Evolutionary conservation across 129 eudicot genomes (phyloP), one percentile per base, ranked within the genome.

Genomic region (Tanacetum coccineum): DNA sequence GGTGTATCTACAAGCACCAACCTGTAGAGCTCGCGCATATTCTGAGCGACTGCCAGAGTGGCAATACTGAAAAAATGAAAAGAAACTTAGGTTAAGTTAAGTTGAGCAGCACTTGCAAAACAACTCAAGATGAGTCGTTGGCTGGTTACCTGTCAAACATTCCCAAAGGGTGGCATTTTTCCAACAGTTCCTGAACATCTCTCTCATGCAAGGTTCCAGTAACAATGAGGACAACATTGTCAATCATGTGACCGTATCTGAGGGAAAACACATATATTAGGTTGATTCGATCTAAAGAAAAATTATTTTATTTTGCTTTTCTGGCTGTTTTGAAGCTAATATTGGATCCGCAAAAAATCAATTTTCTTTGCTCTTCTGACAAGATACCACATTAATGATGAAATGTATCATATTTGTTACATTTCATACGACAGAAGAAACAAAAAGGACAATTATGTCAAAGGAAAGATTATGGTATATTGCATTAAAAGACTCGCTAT

Each of bases 211-310:
- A 66, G 18, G 96, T 91, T 75, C 96, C 97, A 25, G 97, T 91
- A 36, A 91, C 97, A 59, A 91, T 91, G 10, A 91, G 91, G 63
- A 91, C 97, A 79, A 87, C 96, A 81, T 87, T 91, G 72, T 91
- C 97, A 64, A 91, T 91, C 97, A 91, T 91, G 87, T 91, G 97
- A 59, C 97, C 97, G 68, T 91, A 91, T 62, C 97, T 87, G 81
- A 51, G 28, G 26, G 32, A 46, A 4, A 59, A 51, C 47, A 44
- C 19, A 65, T 25, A 52, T 9, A 20, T 62, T 30, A 75, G 64
- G 42, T 12, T 3, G 20, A 3, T 13, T 9, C 4, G 19, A 54
- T 17, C 28, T 50, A 50, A 14, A 50, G 4, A 7, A 14, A 4
- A 14, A 4, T 22, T 18, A n/a, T 1, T 18, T n/a, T 50, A 1